Base-by-base conservation (phyloP, 352 stramenopile genomes). In the Saprolegnia parasitica region DNA sequence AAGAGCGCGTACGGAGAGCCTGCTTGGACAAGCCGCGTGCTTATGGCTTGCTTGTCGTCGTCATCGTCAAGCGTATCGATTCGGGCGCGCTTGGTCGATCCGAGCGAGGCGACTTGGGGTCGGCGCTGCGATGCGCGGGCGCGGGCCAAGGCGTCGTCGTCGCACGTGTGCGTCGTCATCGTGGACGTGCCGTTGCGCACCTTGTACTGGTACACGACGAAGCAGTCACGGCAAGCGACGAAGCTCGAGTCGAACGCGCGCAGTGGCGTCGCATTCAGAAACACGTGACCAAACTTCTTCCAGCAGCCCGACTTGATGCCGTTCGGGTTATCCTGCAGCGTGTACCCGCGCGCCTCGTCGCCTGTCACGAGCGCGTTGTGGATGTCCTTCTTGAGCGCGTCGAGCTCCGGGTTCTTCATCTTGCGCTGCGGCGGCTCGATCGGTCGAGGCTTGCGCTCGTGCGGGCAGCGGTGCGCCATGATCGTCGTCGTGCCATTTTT, bases 401-500 rank as follows among this genome's bases (percentile, higher is more conserved):
- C 63, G 16, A 70, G 42, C 13, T 70, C 63, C 5, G 63, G 63
- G 42, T 70, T 70, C 26, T 70, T 70, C n/a, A 52, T 24, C 37
- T 70, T 70, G n/a, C 63, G 49, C 29, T 49, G 18, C 1, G 50
- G 15, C 18, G 56, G n/a, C 16, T 55, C 40, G 13, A 35, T 39
- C 1, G 39, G 10, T 23, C 32, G 21, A 4, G n/a, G 20, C 29
- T 24, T 40, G 13, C 46, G 42, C 20, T 70, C 63, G 54, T 70
- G 63, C 49, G 39, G 54, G 35, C 63, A 70, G 15, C 55, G 54
- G 39, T 70, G 63, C 29, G 42, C 63, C 63, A 70, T 70, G 42
- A 70, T 70, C 21, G 63, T 70, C n/a, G 63, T 61, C 40, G 63
- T 70, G 10, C 63, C 63, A 24, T 70, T 70, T 46, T 70, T 70